Evolutionary conservation across 306 rosid species (phyloP).

Genomic region (Rosa chinensis): DNA sequence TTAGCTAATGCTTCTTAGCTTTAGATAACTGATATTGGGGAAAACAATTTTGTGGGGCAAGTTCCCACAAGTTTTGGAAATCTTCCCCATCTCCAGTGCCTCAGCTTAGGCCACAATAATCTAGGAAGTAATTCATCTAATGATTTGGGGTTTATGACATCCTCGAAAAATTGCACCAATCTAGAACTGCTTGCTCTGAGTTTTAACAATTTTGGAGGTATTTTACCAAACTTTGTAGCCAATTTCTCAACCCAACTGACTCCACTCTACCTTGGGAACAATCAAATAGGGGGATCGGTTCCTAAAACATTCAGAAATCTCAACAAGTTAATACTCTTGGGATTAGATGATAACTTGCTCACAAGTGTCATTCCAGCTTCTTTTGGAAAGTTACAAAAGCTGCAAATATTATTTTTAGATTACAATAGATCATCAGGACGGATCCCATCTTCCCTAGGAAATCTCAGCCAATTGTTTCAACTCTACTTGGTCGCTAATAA

Average conservation of each 20-base stretch:
- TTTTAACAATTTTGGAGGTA: slow-evolving; percentile 37
- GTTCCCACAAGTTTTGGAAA: background rate
- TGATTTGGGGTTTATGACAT: slow-evolving; percentile 32
- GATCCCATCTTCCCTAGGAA: slow-evolving; percentile 26
- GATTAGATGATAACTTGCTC: background rate
- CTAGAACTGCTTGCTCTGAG: background rate
- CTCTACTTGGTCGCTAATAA: background rate
- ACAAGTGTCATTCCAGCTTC: slow-evolving; percentile 24
- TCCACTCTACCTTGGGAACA: background rate
- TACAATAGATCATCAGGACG: slow-evolving; percentile 14
- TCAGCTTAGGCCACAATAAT: background rate
- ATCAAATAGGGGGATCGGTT: slow-evolving; percentile 25
- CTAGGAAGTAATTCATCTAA: slow-evolving; percentile 33
- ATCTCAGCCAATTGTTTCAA: slow-evolving; percentile 22
- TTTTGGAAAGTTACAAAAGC: slow-evolving; percentile 25
- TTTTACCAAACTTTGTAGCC: slow-evolving; percentile 27
- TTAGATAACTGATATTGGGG: background rate
- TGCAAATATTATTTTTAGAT: background rate
- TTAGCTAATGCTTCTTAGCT: slow-evolving; percentile 12
- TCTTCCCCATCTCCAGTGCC: background rate
- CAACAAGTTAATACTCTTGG: slow-evolving; percentile 1
- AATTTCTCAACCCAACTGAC: slow-evolving; percentile 37
- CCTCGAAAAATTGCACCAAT: slow-evolving; percentile 31
- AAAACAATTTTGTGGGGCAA: background rate
- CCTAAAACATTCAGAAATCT: slow-evolving; percentile 27